Evolutionary conservation across 2,329 filamentous ascomycete genomes (phyloP).

Genomic region (Colletotrichum chrysophilum): DNA sequence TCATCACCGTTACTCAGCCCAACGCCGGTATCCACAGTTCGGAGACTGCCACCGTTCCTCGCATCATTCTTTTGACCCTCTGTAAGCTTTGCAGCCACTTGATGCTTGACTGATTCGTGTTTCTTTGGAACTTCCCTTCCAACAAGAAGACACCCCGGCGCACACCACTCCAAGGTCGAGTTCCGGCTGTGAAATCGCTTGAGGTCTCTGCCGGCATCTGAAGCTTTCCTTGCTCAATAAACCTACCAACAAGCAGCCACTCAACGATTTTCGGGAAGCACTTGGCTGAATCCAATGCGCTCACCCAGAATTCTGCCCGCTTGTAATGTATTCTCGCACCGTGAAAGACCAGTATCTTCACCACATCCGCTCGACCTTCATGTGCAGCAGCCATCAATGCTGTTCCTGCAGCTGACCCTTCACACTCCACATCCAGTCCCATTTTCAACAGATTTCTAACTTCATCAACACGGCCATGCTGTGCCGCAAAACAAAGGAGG

Average conservation of each 20-base stretch:
- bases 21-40: neutral
- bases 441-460: neutral
- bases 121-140: neutral
- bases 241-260: neutral
- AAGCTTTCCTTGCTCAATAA: neutral
- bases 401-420: neutral
- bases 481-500: neutral
- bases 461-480: neutral
- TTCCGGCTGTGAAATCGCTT: neutral
- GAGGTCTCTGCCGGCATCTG: neutral
- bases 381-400: neutral
- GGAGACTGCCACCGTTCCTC: neutral
- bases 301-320: neutral
- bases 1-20: no score
- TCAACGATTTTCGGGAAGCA: neutral
- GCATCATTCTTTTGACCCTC: neutral
- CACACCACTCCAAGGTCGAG: neutral
- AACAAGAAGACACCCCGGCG: neutral
- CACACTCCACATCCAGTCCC: neutral
- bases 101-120: neutral
- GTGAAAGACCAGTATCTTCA: neutral
- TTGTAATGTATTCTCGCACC: neutral
- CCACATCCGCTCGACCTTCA: neutral
- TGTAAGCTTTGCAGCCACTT: neutral
- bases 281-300: neutral